A percentile compares a stretch with the other conserved stretches of the same genome.
Conservation (phyloP, 2,329 filamentous ascomycete genomes). For the Colletotrichum sp. region DNA sequence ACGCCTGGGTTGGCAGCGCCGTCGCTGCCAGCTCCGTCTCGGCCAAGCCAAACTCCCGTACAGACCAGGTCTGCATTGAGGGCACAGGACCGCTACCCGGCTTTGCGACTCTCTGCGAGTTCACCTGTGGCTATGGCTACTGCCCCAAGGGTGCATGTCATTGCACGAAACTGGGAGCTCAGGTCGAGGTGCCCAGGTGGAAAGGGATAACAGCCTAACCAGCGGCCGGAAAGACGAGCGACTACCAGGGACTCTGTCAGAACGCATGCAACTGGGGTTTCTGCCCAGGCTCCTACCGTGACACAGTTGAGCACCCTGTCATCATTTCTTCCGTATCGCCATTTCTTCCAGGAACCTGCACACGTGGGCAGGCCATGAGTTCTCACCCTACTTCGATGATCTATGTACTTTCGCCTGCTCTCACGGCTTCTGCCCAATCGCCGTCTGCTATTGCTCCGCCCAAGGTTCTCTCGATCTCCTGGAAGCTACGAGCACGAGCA, state of each 20-base stretch:
- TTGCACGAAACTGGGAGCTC: neutral
- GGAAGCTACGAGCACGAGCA: neutral
- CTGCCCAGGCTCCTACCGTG: too few species aligned
- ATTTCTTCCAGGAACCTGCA: neutral
- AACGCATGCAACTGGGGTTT: too few species aligned
- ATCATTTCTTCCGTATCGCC: too few species aligned
- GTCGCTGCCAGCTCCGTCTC: too few species aligned
- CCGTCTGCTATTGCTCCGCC: too few species aligned
- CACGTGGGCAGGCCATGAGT: neutral
- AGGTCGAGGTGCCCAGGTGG: neutral
- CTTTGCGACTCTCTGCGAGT: conserved; percentile 37
- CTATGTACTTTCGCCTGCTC: neutral
- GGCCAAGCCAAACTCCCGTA: neutral
- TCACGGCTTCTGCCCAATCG: neutral
- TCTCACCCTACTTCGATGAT: fast-evolving
- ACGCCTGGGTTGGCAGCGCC: conserved; percentile 10
- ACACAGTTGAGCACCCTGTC: too few species aligned
- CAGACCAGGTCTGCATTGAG: conserved; percentile 23
- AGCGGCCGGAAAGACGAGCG: neutral
- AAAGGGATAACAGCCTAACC: neutral
- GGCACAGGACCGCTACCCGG: conserved; percentile 22
- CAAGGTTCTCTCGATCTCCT: too few species aligned
- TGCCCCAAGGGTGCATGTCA: conserved; percentile 27
- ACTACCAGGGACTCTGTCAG: neutral
- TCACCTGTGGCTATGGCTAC: conserved; percentile 31